phyloP scores from a whole-genome alignment of 306 rosid genomes.

The Betula pendula region DNA sequence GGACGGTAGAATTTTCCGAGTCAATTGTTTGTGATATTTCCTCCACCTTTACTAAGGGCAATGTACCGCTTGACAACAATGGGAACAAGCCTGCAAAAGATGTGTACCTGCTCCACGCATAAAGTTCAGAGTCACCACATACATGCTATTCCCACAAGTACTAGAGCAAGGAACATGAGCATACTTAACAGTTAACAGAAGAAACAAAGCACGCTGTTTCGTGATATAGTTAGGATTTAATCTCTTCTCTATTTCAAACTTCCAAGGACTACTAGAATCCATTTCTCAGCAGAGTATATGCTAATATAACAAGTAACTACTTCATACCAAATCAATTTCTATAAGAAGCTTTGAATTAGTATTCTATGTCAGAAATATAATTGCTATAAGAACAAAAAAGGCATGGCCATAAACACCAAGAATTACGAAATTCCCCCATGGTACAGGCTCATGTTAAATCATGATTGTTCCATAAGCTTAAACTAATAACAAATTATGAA shows the following conservation, averaged over 20 bases:
- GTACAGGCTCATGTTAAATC: no score
- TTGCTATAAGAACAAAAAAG: no score
- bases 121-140: background rate
- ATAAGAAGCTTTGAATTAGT: background rate
- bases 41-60: slow-evolving; percentile 72
- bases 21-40: slow-evolving; percentile 93
- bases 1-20: slow-evolving; percentile 56
- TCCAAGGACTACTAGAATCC: background rate
- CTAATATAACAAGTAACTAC: background rate
- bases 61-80: slow-evolving; percentile 63
- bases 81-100: slow-evolving; percentile 81
- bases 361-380: background rate
- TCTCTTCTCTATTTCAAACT: background rate
- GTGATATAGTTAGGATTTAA: no score
- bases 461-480: no score
- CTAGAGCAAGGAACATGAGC: background rate
- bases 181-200: background rate
- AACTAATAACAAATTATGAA: no score
- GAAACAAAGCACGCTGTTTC: background rate
- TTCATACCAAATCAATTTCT: background rate
- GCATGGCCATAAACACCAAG: no score
- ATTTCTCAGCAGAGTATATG: background rate
- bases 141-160: background rate
- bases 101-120: slow-evolving; percentile 58
- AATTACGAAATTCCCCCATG: no score